Evolutionary conservation across 1,284 basidiomycete species (phyloP), one percentile per base, ranked within the genome.

Genomic region (Sanguinoderma infundibulare): DNA sequence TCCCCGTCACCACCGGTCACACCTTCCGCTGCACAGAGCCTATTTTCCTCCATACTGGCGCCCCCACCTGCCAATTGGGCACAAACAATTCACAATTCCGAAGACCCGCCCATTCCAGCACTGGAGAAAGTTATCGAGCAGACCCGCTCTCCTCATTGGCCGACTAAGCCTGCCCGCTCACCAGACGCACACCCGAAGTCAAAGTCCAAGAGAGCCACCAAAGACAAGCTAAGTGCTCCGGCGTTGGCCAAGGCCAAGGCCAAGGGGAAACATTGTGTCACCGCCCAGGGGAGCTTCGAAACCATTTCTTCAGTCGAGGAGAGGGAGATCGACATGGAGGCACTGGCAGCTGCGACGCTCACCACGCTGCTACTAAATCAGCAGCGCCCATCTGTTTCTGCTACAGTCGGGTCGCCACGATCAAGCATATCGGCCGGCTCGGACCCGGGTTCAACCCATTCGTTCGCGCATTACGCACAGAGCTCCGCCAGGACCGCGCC

Each of bases 311-410:
- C 49, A 68, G 64, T 53, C 70, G 73, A 47, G 73, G 79, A 59
- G 78, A 85, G 68, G 80, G 89, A 89, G 64, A 81, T 87, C 56
- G 90, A 92, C 73, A 88, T 91, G 82, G 89, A 91, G 72, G 91
- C n/a, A n/a, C n/a, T n/a, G n/a, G n/a, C 91, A 34, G 91, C 91
- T 6, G 88, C 87, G 24, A 90, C 91, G 8, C 77, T 93, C 62
- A 92, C 91, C 1, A 87, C 86, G 12, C 61, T 66, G 42, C 78
- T 93, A 53, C 78, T 89, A 54, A 79, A 87, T 57, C 81, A 87
- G 59, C 82, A 88, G 66, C 81, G 89, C 54, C 83, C 85, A 40
- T 83, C 85, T 17, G 79, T 83, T 24, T 78, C 84, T 20, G 81
- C 81, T 22, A 83, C 83, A 71, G 80, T 79, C 46, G 81, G 84